Evolutionary conservation across 164 flowering plant species (phyloP).

Genomic region (Kingdonia uniflora): DNA sequence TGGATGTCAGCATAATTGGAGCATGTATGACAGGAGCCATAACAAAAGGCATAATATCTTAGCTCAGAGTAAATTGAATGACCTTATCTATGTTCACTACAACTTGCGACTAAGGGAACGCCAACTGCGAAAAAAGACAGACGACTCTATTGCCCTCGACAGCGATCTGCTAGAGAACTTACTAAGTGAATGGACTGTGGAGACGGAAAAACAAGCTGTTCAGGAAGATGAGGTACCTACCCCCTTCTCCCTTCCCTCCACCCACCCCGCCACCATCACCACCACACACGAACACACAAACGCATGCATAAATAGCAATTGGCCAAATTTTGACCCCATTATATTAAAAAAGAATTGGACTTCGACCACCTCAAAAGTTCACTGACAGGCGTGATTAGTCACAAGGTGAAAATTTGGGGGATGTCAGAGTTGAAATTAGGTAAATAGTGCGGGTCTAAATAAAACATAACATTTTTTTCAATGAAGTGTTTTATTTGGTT

Average conservation of each 20-base stretch:
- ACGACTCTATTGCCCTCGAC: constrained; percentile 32
- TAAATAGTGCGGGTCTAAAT: too few species aligned
- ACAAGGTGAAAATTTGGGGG: too few species aligned
- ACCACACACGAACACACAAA: too few species aligned
- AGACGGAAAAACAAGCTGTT: constrained; percentile 36
- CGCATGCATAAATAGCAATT: too few species aligned
- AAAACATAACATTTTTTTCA: too few species aligned
- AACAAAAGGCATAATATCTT: constrained; percentile 34
- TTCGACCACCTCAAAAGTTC: too few species aligned
- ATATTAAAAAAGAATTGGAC: background rate
- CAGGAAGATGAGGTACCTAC: constrained; percentile 60
- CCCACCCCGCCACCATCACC: too few species aligned
- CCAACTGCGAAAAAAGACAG: constrained; percentile 29
- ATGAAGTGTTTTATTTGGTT: too few species aligned
- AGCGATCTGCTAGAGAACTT: constrained; percentile 34
- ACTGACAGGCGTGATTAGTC: too few species aligned
- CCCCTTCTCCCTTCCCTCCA: too few species aligned
- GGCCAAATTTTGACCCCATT: background rate
- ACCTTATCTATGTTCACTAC: constrained; percentile 63
- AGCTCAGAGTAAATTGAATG: constrained; percentile 46
- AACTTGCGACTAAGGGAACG: constrained; percentile 65
- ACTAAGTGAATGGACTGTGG: constrained; percentile 64
- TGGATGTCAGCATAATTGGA: constrained; percentile 77
- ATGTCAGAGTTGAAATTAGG: too few species aligned
- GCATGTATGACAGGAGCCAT: constrained; percentile 48